phyloP scores from a whole-genome alignment of 306 rosid species.

The Malus domestica region DNA sequence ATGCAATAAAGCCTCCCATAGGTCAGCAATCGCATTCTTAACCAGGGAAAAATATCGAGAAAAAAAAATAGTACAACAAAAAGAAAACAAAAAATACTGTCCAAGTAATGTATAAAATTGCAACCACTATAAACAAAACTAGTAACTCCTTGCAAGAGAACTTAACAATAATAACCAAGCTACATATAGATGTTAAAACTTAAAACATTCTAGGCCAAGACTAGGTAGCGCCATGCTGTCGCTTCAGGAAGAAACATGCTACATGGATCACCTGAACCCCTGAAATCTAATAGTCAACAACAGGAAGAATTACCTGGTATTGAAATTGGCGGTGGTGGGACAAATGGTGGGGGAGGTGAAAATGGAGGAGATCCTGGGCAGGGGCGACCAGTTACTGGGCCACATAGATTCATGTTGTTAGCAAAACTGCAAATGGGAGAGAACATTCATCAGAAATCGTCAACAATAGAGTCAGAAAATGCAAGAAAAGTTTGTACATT shows the following conservation, averaged over 20 bases:
- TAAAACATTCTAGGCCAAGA: background rate
- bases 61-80: background rate
- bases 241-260: background rate
- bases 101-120: background rate
- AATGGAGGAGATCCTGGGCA: conserved; percentile 99
- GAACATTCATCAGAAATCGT: conserved; percentile 7
- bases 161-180: background rate
- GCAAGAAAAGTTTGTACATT: conserved; percentile 12
- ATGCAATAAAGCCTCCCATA: background rate
- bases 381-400: conserved; percentile 96
- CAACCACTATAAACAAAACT: background rate
- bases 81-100: background rate
- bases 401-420: conserved; percentile 82
- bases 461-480: conserved; percentile 11
- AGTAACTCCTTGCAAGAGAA: background rate
- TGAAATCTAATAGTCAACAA: conserved; percentile 1
- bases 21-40: background rate
- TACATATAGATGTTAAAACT: background rate
- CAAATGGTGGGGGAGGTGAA: conserved; percentile 99
- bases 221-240: background rate
- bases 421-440: conserved; percentile 69
- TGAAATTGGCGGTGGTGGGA: conserved; percentile 84
- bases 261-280: background rate
- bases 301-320: conserved; percentile 62
- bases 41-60: background rate